Conservation (phyloP, 228 moss, liverwort and hornwort genomes). For the Sphagnum magellanicum region DNA sequence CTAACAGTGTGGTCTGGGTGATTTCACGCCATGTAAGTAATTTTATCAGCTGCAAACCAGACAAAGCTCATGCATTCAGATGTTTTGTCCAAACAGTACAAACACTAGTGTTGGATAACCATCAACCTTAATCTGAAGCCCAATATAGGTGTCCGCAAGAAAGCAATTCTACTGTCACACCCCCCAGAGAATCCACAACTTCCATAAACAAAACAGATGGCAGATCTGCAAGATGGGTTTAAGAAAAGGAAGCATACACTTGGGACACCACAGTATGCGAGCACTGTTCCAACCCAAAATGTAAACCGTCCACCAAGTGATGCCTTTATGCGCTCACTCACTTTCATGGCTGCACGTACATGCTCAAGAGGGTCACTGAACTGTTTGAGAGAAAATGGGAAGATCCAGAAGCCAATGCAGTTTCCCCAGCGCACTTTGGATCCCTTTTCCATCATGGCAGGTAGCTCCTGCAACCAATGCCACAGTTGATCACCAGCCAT, state of each 20-base stretch:
- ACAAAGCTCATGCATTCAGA: background rate
- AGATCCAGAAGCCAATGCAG: slow-evolving; percentile 70
- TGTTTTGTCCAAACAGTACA: too few species aligned
- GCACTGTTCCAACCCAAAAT: slow-evolving; percentile 40
- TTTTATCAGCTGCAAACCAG: slow-evolving; percentile 13
- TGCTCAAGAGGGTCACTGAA: slow-evolving; percentile 51
- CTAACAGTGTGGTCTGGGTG: slow-evolving; percentile 32
- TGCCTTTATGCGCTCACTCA: slow-evolving; percentile 43
- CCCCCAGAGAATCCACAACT: too few species aligned
- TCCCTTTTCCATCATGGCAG: slow-evolving; percentile 74
- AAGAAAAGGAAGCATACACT: slow-evolving; percentile 8
- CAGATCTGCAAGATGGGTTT: too few species aligned
- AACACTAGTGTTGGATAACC: too few species aligned
- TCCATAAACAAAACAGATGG: too few species aligned
- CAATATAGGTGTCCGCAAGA: too few species aligned
- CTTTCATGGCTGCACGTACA: slow-evolving; percentile 25
- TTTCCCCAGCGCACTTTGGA: slow-evolving; percentile 89
- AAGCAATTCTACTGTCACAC: too few species aligned
- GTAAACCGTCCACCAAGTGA: slow-evolving; percentile 79
- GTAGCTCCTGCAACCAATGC: slow-evolving; percentile 52
- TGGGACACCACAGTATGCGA: slow-evolving; percentile 41
- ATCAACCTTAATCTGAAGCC: too few species aligned
- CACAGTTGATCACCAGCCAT: background rate
- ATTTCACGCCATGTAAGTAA: slow-evolving; percentile 24
- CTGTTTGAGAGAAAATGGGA: slow-evolving; percentile 48